Conservation (phyloP, 176 grass and related monocot species). For the Elymus sibiricus region DNA sequence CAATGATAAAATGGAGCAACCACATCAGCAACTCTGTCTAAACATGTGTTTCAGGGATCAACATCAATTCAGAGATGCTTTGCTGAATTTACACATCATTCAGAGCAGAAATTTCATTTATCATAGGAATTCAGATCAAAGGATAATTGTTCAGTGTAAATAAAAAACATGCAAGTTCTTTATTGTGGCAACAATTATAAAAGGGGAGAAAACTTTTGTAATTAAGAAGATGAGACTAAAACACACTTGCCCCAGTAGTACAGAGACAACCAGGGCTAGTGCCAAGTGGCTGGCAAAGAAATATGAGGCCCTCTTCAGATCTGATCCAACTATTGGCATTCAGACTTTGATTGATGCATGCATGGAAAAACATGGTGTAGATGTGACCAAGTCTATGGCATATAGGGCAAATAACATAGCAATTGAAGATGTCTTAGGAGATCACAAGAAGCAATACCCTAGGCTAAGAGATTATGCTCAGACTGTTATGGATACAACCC, state of each 20-base stretch:
- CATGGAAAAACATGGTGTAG: neutral
- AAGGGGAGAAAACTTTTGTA: no score
- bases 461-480: neutral
- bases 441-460: neutral
- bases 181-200: neutral
- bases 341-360: neutral
- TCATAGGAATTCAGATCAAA: neutral
- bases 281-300: neutral
- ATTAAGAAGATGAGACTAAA: no score
- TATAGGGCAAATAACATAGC: neutral
- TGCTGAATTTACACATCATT: neutral
- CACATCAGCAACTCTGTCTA: no score
- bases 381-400: neutral
- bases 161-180: no score
- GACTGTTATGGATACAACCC: neutral
- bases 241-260: neutral
- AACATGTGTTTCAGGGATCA: no score
- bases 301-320: neutral
- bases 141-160: neutral
- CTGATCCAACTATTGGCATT: neutral
- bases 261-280: neutral
- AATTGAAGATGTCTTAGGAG: neutral
- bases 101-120: neutral
- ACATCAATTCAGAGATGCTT: no score
- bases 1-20: neutral